These are phyloP conservation scores for Fraxinus paxiana DNA, from an alignment of 305 asterid genomes.

Conservation along the genomic window DNA sequence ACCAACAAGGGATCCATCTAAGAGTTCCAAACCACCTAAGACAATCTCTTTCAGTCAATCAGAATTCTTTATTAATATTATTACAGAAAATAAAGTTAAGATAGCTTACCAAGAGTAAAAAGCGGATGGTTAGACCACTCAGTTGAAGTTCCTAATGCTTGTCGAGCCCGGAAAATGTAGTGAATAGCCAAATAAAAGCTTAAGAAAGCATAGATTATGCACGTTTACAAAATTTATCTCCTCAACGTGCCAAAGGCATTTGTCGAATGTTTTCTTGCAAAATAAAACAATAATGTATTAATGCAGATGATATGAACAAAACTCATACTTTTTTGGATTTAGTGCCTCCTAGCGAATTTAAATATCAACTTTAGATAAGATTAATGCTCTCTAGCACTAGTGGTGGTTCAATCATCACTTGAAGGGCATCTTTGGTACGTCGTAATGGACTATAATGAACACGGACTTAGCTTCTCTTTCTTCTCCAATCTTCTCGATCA, in stretches of 20 bases:
- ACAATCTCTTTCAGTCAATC: not conserved
- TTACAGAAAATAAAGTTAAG: not conserved
- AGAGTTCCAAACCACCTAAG: slow-evolving; percentile 81
- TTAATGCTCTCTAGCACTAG: not conserved
- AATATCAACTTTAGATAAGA: not conserved
- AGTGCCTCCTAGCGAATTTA: not conserved
- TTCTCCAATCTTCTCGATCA: not conserved
- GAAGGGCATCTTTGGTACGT: not conserved
- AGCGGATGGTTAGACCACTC: slow-evolving; percentile 91
- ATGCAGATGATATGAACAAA: not conserved
- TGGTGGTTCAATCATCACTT: not conserved
- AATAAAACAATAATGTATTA: not conserved
- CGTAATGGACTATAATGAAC: not conserved
- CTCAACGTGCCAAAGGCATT: not conserved
- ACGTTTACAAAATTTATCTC: not conserved
- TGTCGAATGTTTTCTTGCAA: not conserved
- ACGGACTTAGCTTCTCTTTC: not conserved
- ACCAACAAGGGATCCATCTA: slow-evolving; percentile 85
- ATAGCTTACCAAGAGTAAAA: slow-evolving; percentile 56
- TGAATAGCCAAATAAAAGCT: not conserved
- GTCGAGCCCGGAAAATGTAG: slow-evolving; percentile 59
- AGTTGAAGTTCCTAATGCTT: slow-evolving; percentile 78
- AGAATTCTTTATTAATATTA: not conserved
- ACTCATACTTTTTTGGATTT: not conserved
- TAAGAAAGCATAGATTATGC: not conserved